Base-by-base conservation (phyloP, 1,284 basidiomycete genomes). In the Cutaneotrichosporon sp. region DNA sequence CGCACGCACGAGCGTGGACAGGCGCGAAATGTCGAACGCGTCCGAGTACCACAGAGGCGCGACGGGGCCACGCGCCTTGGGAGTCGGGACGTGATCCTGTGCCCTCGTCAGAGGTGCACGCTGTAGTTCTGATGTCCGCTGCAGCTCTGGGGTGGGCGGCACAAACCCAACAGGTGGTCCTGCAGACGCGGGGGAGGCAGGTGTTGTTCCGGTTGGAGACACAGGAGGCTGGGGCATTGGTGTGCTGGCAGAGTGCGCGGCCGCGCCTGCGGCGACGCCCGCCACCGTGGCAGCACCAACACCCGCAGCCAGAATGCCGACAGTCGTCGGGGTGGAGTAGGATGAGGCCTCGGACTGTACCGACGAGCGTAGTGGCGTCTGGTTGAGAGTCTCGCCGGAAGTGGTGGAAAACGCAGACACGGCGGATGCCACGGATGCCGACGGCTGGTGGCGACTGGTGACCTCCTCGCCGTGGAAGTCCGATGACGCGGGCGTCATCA, bases 21-120 rank as follows among this genome's bases (percentile, higher is more conserved):
- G 66, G 55, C 78, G 80, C 34, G 76, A 70, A 30, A 77, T 74
- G 53, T 76, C 75, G 7, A 72, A 79, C 32, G 81, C 80, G 32
- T 71, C 71, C 38, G 76, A 78, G 57, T 81, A 81, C 83, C 82
- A 83, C 61, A 58, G 57, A 18, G 64, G 64, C 5, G 58, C 30
- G 31, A 53, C 51, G 5, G 21, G 49, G 6, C 11, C 49, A 22
- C 49, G 49, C 11, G 62, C 6, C n/a, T 51, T 38, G 56, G 21
- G 21, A 38, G 49, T 4, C 30, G 16, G n/a, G 46, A 36, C 4
- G 21, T 3, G 21, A 9, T 36, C 30, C 36, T 21, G 36, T 14
- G 6, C 22, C 14, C 22, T 2, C 31, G 1, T 22, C 8, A 6
- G 22, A 16, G 56, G 38, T 9, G 16, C 11, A 30, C 56, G 16